Evolutionary conservation across 345 rosid species (phyloP), one percentile per base, ranked within the genome.

Genomic region (Toxicodendron radicans): DNA sequence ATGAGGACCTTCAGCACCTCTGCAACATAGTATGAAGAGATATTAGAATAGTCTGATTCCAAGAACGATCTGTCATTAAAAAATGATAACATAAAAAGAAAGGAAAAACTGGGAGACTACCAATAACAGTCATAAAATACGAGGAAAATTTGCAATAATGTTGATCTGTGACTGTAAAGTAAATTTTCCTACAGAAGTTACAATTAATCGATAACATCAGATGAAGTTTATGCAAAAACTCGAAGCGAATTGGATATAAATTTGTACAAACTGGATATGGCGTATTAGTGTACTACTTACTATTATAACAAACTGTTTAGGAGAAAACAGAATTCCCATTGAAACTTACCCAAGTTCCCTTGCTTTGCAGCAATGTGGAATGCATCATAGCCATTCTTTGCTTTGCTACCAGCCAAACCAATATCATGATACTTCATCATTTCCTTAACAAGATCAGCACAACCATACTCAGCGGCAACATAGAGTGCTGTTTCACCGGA

Each of bases 321-420:
- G 27, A 43, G 33, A 23, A 73, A 32, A 62, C 46, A 11, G n/a
- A 63, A 79, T 49, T 27, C 32, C 16, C 9, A 7, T 5, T 3
- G 32, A 66, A 72, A 60, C 87, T 77, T 76, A 92, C 99, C 85
- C 66, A 92, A 80, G 63, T 88, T 21, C 35, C 97, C 99, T 78
- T 87, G 91, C 87, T 90, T 92, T 52, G 97, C 93, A 79, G 97
- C 99, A 70, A 91, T 78, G 64, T 92, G 97, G 74, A 92, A 92
- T 18, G 99, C 92, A 75, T 95, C 99, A 63, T 76, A 91, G 17
- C 97, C 94, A 64, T 92, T 92, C 75, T 84, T 86, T 5, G 99
- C 97, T 79, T 85, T 92, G 38, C 83, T 73, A 64, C 71, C 85
- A n/a, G 99, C 97, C 74, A 81, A 76, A 49, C 52, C 81, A 63